A percentile compares a stretch with the other conserved stretches of the same genome.
Conservation (phyloP, 805 yeast genomes). For the Lipomyces japonicus region DNA sequence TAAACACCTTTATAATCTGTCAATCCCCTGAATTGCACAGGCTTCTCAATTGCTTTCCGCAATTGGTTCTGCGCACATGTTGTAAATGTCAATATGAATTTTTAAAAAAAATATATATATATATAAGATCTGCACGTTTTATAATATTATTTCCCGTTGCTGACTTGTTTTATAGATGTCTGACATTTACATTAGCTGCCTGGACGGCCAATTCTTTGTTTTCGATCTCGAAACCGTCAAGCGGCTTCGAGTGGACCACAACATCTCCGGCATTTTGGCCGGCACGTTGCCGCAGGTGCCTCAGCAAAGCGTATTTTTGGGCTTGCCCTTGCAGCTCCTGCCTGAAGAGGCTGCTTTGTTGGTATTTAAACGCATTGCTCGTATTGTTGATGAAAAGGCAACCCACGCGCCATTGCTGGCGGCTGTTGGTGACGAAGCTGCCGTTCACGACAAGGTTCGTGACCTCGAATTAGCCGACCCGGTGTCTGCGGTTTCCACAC, state of each 20-base stretch:
- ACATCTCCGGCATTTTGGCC: conserved; percentile 68
- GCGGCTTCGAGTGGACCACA: conserved; percentile 51
- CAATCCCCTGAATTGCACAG: conserved; percentile 31
- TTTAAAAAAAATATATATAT: background rate
- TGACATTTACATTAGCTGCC: conserved; percentile 7
- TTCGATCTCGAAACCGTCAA: conserved; percentile 42
- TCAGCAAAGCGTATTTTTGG: conserved; percentile 85
- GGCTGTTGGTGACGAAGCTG: background rate
- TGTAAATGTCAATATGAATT: conserved; percentile 20
- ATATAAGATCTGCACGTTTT: background rate
- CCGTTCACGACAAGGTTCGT: conserved; percentile 1
- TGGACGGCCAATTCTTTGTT: conserved; percentile 27
- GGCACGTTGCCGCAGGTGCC: conserved; percentile 91
- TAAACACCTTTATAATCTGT: conserved; percentile 30
- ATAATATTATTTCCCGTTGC: background rate
- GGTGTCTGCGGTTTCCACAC: background rate
- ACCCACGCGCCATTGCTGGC: conserved; percentile 29
- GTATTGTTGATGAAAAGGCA: conserved; percentile 44
- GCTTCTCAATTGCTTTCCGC: background rate
- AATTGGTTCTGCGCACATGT: conserved; percentile 6
- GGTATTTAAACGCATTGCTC: conserved; percentile 35
- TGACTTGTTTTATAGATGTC: background rate
- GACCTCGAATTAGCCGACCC: conserved; percentile 1
- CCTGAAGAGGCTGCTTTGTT: conserved; percentile 73
- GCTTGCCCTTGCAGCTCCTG: conserved; percentile 72